Percentiles rank a stretch among this genome's conserved stretches.
Evolutionary conservation across 257 asterid genomes (phyloP).

Genomic region (Cruciata laevipes): DNA sequence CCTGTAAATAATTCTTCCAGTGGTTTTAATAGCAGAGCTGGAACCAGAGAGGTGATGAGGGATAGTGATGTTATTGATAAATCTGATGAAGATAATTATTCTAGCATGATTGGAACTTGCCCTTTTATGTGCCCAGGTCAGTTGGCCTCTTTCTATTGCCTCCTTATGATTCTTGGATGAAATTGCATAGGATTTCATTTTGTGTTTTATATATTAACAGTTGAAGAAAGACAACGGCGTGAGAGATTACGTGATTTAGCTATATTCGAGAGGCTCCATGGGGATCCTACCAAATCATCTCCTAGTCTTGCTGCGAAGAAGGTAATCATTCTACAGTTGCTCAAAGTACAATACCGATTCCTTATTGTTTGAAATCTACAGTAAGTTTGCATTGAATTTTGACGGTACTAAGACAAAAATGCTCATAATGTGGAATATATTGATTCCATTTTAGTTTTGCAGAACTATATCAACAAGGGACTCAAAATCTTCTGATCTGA

Average conservation of each 20-base stretch:
- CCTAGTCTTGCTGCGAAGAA: constrained; percentile 80
- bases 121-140: constrained; percentile 89
- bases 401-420: not conserved
- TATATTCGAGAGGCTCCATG: constrained; percentile 81
- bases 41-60: constrained; percentile 15
- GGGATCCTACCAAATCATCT: constrained; percentile 69
- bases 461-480: constrained; percentile 66
- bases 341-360: not conserved
- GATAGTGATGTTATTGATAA: constrained; percentile 11
- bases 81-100: constrained; percentile 25
- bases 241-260: constrained; percentile 89
- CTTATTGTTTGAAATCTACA: constrained; percentile 2
- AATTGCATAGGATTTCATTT: not conserved
- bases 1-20: constrained; percentile 18
- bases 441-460: constrained; percentile 58
- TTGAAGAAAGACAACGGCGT: constrained; percentile 71
- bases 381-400: constrained; percentile 1
- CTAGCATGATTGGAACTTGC: constrained; percentile 66
- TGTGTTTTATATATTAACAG: constrained; percentile 29
- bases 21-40: constrained; percentile 11
- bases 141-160: not conserved
- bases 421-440: not conserved
- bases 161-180: constrained; percentile 2
- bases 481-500: constrained; percentile 58
- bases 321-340: constrained; percentile 31